A percentile compares a stretch with the other conserved stretches of the same genome.
Evolutionary conservation across 73 alveolate genomes (phyloP).

Genomic region (Tetrahymena borealis): DNA sequence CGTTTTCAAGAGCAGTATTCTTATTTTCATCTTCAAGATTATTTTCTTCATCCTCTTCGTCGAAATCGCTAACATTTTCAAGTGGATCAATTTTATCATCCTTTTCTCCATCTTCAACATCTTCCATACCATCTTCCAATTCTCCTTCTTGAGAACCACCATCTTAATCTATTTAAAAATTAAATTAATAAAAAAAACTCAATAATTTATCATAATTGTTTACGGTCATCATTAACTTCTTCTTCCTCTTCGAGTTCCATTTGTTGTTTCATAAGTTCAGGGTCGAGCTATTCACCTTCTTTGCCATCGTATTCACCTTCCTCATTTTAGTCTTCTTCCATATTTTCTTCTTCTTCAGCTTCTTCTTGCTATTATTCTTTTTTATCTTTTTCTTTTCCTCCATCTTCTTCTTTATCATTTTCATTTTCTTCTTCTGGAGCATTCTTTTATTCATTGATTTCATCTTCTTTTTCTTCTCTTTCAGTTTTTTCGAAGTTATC

Average conservation of each 20-base stretch:
- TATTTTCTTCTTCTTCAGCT: conserved; percentile 46
- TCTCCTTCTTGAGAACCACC: conserved; percentile 1
- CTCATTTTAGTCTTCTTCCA: conserved; percentile 39
- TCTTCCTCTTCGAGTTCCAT: neutral
- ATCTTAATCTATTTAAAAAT: neutral
- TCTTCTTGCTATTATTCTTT: conserved; percentile 27
- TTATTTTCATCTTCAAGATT: conserved; percentile 29
- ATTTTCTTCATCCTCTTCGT: conserved; percentile 15
- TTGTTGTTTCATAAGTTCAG: neutral
- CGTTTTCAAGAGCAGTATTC: conserved; percentile 2
- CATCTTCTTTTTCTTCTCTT: conserved; percentile 44
- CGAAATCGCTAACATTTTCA: neutral
- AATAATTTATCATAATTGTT: neutral
- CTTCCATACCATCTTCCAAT: conserved; percentile 14
- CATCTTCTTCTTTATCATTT: conserved; percentile 23
- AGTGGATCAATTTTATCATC: neutral
- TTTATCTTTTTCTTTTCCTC: conserved; percentile 48
- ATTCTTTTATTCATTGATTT: conserved; percentile 23
- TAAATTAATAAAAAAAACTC: neutral
- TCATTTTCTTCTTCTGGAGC: conserved; percentile 19
- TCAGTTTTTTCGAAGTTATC: conserved; percentile 38
- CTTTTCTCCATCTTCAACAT: conserved; percentile 8
- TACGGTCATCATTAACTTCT: neutral
- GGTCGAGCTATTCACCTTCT: conserved; percentile 22
- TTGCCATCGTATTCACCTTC: conserved; percentile 25